Conservation (phyloP, 148 eudicot species). For the Fagopyrum esculentum region DNA sequence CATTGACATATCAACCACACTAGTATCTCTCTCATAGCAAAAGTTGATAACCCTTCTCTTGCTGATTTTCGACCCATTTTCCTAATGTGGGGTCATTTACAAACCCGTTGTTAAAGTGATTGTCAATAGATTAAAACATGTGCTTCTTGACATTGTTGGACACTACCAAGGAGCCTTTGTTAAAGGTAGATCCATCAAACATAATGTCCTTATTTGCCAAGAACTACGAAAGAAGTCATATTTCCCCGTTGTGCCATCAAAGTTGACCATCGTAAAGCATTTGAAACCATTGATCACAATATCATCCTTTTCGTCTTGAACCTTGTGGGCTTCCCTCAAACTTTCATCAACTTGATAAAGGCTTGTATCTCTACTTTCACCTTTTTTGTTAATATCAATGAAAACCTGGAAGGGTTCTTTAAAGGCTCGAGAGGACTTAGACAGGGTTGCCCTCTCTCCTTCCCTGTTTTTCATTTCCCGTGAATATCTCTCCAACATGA, state of each 20-base stretch:
- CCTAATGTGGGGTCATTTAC: not conserved
- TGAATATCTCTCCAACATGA: not conserved
- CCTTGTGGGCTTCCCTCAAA: not conserved
- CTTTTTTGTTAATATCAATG: not conserved
- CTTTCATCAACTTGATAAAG: not conserved
- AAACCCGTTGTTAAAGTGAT: not conserved
- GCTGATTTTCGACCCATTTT: not conserved
- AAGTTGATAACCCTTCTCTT: not conserved
- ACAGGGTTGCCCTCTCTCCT: not conserved
- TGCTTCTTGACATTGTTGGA: not conserved
- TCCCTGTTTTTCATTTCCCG: not conserved
- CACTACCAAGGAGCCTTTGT: not conserved
- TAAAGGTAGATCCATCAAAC: not conserved
- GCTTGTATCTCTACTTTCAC: not conserved
- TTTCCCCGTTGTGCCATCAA: not conserved
- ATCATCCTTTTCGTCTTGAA: not conserved
- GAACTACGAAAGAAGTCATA: too few relatives aligned
- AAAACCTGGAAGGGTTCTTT: not conserved
- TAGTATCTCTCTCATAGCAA: not conserved
- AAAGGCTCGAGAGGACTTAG: not conserved
- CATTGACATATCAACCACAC: not conserved
- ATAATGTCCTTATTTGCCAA: not conserved
- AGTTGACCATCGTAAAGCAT: not conserved
- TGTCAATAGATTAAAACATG: not conserved
- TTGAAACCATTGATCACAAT: not conserved